phyloP scores from a whole-genome alignment of 331 rosid genomes.

The Spiraea crenata region DNA sequence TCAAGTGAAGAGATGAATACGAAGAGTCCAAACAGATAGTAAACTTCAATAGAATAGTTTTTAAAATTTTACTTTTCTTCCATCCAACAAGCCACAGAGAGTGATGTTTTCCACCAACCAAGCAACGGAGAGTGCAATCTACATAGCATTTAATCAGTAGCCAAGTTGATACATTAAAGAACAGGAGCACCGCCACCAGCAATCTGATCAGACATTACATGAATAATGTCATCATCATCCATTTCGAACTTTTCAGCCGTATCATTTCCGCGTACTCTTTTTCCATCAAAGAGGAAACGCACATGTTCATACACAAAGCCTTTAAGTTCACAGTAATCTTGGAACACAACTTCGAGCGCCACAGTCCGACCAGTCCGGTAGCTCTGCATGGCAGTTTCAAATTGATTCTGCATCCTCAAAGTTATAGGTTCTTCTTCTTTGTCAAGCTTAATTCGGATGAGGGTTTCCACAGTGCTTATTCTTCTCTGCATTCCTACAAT shows the following conservation, averaged over 20 bases:
- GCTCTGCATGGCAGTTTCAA: not conserved
- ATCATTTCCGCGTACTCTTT: not conserved
- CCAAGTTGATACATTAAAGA: too few species aligned
- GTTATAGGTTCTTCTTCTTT: conserved; percentile 5
- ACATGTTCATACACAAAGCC: not conserved
- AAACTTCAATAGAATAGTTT: too few species aligned
- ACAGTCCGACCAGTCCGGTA: not conserved
- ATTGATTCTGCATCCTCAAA: not conserved
- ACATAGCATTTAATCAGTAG: too few species aligned
- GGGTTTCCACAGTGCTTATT: not conserved
- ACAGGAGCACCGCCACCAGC: not conserved
- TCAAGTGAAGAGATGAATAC: too few species aligned
- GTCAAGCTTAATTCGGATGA: not conserved
- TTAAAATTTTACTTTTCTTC: too few species aligned
- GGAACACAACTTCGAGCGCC: not conserved
- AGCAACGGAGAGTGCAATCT: too few species aligned
- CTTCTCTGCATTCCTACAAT: not conserved
- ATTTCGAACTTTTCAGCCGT: not conserved
- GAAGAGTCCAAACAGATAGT: too few species aligned
- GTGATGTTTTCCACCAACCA: too few species aligned
- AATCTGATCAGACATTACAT: not conserved
- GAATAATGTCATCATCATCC: not conserved
- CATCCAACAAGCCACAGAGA: too few species aligned
- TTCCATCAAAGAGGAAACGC: not conserved
- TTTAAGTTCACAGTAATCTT: not conserved